A percentile compares a stretch with the other conserved stretches of the same genome.
Conservation (phyloP, 306 rosid genomes). For the Bauhinia variegata region DNA sequence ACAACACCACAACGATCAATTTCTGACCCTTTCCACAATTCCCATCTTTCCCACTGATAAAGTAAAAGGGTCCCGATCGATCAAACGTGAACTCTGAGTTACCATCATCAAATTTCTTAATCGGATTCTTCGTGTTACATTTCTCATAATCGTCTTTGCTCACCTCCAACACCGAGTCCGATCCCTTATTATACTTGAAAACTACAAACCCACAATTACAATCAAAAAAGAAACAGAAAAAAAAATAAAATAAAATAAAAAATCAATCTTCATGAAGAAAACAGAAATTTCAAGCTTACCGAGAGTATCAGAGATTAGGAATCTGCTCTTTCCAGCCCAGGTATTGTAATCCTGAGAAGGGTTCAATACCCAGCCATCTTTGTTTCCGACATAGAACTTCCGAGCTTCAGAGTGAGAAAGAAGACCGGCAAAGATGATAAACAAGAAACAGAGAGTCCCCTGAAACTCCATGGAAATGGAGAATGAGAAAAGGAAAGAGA, state of each 20-base stretch:
- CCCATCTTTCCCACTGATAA: constrained; percentile 63
- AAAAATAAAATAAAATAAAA: too few relatives aligned
- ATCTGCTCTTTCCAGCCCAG: constrained; percentile 69
- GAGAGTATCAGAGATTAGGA: constrained; percentile 63
- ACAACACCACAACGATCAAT: constrained; percentile 55
- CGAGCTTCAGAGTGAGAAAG: constrained; percentile 46
- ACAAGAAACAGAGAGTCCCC: constrained; percentile 28
- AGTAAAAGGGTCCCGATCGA: constrained; percentile 70
- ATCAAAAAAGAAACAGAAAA: not conserved
- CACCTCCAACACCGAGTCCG: constrained; percentile 75
- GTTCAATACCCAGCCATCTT: constrained; percentile 74
- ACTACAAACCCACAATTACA: constrained; percentile 36
- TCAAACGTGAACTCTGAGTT: constrained; percentile 59
- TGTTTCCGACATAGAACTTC: constrained; percentile 65
- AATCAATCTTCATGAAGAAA: not conserved
- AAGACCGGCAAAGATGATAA: constrained; percentile 29
- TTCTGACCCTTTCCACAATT: constrained; percentile 80
- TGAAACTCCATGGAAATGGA: constrained; percentile 47
- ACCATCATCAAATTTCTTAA: constrained; percentile 65
- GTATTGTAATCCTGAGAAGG: constrained; percentile 57
- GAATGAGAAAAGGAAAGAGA: too few relatives aligned
- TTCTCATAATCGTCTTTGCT: constrained; percentile 61
- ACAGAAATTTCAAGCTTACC: constrained; percentile 50
- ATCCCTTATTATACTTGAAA: constrained; percentile 70
- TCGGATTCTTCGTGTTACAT: constrained; percentile 68